Evolutionary conservation across 176 grass and related monocot species (phyloP), one percentile per base, ranked within the genome.

Genomic region (Carex cristatella): DNA sequence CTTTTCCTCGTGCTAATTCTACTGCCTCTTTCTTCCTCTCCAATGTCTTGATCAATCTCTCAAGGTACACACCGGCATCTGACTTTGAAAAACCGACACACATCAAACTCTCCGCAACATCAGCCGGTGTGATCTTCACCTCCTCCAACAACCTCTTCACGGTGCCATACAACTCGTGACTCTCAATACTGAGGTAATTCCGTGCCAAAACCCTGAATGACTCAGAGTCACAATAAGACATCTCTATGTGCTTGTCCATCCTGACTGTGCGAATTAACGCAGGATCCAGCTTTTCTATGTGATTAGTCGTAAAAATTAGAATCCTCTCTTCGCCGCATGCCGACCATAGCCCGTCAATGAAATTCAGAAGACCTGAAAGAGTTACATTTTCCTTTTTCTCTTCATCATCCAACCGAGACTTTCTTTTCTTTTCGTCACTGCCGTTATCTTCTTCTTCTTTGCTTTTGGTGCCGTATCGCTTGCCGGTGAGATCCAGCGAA

Each of bases 221-320:
- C 55, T 87, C 85, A 42, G 86, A 95, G 4, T 71, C n/a, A 44
- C 91, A 95, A 79, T 92, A 89, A 3, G 91, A 89, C 89, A 95
- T 89, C 90, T 95, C 89, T 48, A 95, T 89, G 83, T 93, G 93
- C 87, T 82, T 91, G 83, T 95, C 93, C 93, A 95, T 95, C 83
- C 91, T 91, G 7, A 91, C 93, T 0, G 85, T 80, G 0, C 93
- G 88, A 81, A 93, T 88, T 10, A 95, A 83, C 13, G 93, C 91
- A 2, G 87, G 91, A 57, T 95, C 93, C 2, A 95, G 72, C 67
- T 89, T 91, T 7, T 93, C 93, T 16, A 89, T 61, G 48, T 93
- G 87, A 87, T 95, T 95, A 0, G 93, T 95, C 0, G 91, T 95
- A 78, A 95, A 95, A 61, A 95, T 65, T 71, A 95, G 85, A 70